These are phyloP conservation scores for Claviceps monticola DNA, from an alignment of 2,329 filamentous ascomycete species.

Conservation along the genomic window DNA sequence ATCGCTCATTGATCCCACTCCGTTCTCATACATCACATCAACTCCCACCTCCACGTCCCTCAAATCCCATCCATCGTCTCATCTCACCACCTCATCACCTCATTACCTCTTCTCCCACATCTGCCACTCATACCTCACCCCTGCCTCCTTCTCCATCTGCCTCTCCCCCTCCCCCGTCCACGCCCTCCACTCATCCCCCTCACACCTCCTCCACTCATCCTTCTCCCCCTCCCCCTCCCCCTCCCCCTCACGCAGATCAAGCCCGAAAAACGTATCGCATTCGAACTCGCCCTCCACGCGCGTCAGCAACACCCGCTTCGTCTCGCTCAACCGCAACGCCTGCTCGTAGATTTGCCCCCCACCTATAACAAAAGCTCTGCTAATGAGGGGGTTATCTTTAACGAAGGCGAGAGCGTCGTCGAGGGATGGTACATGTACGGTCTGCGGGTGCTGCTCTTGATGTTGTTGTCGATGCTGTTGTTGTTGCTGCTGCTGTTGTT, in stretches of 20 bases:
- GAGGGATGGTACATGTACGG: conserved; percentile 45
- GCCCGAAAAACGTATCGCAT: conserved; percentile 62
- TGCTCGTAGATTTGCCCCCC: conserved; percentile 73
- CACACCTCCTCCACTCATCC: conserved; percentile 39
- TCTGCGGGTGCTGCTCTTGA: conserved; percentile 13
- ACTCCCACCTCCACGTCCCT: too few species aligned
- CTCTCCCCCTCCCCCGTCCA: conserved; percentile 48
- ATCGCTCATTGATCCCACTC: too few species aligned
- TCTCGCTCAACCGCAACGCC: conserved; percentile 45
- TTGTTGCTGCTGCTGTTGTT: neutral
- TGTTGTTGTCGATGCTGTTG: neutral
- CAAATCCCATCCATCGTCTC: too few species aligned
- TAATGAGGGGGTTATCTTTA: conserved; percentile 25
- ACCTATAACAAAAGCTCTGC: conserved; percentile 73
- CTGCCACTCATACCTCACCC: conserved; percentile 54
- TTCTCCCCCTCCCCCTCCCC: conserved; percentile 17
- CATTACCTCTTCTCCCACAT: conserved; percentile 49
- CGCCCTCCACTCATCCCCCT: conserved; percentile 37
- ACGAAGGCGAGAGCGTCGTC: conserved; percentile 40
- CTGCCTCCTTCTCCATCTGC: conserved; percentile 40
- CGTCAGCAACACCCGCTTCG: conserved; percentile 55
- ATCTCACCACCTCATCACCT: too few species aligned
- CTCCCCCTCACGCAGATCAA: conserved; percentile 32
- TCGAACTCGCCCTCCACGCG: conserved; percentile 55
- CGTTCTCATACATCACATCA: too few species aligned